These are phyloP conservation scores for Vicia sativa DNA, from an alignment of 306 rosid genomes.

Conservation along the genomic window DNA sequence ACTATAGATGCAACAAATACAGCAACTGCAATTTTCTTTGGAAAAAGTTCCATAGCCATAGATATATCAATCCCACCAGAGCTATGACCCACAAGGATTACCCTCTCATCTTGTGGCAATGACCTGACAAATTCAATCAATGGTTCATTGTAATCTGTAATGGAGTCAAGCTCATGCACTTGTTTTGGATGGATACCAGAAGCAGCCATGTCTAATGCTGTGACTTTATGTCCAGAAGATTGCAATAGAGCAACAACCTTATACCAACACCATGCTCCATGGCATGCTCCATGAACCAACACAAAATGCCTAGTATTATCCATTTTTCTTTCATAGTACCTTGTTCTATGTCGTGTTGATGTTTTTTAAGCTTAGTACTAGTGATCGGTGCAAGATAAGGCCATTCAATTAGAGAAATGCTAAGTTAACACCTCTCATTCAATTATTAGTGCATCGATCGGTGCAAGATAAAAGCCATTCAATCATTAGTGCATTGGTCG, in stretches of 20 bases:
- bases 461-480: too few relatives aligned
- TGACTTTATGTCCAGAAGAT: conserved; percentile 53
- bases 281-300: conserved; percentile 59
- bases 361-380: too few relatives aligned
- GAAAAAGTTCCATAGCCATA: conserved; percentile 64
- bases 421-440: too few relatives aligned
- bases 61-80: conserved; percentile 50
- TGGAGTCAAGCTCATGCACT: conserved; percentile 37
- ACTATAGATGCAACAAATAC: conserved; percentile 45
- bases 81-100: conserved; percentile 65
- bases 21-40: conserved; percentile 50
- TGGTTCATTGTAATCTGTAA: conserved; percentile 50
- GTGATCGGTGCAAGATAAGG: too few relatives aligned
- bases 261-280: conserved; percentile 77
- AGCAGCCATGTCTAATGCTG: conserved; percentile 58
- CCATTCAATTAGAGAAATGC: too few relatives aligned
- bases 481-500: too few relatives aligned
- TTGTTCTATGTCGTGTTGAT: too few relatives aligned
- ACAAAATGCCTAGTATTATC: conserved; percentile 45
- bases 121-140: conserved; percentile 46
- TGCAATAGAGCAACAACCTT: conserved; percentile 44
- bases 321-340: background rate
- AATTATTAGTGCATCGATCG: too few relatives aligned
- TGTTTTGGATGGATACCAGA: conserved; percentile 53
- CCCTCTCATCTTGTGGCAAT: conserved; percentile 44